Base-by-base conservation (phyloP, 2,329 filamentous ascomycete genomes). In the Pestalotiopsis sp. region DNA sequence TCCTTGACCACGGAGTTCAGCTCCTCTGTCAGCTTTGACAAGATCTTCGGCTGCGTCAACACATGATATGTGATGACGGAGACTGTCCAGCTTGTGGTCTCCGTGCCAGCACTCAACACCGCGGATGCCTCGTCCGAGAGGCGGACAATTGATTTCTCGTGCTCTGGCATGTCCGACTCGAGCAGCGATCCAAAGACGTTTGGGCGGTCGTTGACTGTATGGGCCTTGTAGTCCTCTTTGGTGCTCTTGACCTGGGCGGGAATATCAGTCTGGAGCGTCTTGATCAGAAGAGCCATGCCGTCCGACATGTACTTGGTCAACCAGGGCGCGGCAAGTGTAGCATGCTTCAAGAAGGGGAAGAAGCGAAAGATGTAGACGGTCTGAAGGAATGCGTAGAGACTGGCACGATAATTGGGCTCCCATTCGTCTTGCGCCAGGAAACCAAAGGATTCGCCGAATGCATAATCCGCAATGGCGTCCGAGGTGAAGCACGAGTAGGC, bases 401-500 rank as follows among this genome's bases (percentile, higher is more conserved):
- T 65, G 3, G 67, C 69, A 11, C 72, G 72, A 62, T 80, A 79
- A 67, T 81, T 81, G 4, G 79, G 79, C 31, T 76, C 73, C 79
- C 80, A 81, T 0, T 72, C 77, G 3, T 79, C 72, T 66, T 80
- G 77, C 5, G 71, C 70, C 23, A 79, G 60, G 52, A 79, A 74
- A 1, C 80, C 80, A 66, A 81, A 76, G 4, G 73, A 71, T 58
- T 81, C 77, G 11, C 81, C 81, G 67, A 82, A 82, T 25, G 74
- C 76, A 63, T 81, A 82, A 1, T 76, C 73, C 2, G 77, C 78
- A 36, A 82, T 82, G 2, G 77, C 75, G n/a, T 82, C 81, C 0
- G 79, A 76, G 0, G 80, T 81, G 66, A 81, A 81, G 69, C 80
- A 81, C 67, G 78, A 81, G 65, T 79, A 81, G 2, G 80, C 78